These are phyloP conservation scores for Boletus insuetus DNA, from an alignment of 768 basidiomycete genomes.

Conservation along the genomic window DNA sequence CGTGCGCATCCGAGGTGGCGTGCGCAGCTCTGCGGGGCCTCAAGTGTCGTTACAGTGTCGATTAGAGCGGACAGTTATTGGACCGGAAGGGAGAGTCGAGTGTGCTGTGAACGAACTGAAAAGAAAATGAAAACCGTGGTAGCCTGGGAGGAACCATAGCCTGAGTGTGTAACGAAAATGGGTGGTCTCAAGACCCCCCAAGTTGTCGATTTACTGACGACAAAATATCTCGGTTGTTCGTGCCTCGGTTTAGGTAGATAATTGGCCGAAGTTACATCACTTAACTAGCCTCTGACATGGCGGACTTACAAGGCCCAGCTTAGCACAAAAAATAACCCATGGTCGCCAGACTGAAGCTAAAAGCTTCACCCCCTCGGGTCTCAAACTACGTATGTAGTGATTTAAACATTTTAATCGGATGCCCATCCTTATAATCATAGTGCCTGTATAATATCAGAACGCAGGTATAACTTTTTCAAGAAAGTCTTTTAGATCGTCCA, in stretches of 20 bases:
- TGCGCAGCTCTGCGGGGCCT: not conserved
- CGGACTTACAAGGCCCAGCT: too few relatives aligned
- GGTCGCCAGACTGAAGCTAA: too few relatives aligned
- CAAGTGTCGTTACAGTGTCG: not conserved
- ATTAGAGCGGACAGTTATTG: not conserved
- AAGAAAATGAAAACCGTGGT: not conserved
- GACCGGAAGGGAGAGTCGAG: not conserved
- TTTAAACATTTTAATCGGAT: too few relatives aligned
- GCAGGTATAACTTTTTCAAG: not conserved
- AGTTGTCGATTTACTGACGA: constrained; percentile 3
- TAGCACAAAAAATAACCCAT: too few relatives aligned
- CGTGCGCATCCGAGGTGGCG: not conserved
- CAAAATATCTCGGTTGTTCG: constrained; percentile 8
- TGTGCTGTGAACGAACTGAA: not conserved
- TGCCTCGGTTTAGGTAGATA: not conserved
- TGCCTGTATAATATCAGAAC: too few relatives aligned
- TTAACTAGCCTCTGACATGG: not conserved
- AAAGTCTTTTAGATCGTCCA: not conserved
- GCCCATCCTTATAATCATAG: too few relatives aligned
- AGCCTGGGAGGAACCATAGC: not conserved
- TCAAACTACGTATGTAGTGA: too few relatives aligned
- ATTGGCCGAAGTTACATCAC: not conserved
- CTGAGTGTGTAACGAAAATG: not conserved
- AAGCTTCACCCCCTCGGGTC: too few relatives aligned
- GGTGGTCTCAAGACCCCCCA: constrained; percentile 31